Conservation (phyloP, 2,329 filamentous ascomycete species). For the Penicillium sclerotiorum region DNA sequence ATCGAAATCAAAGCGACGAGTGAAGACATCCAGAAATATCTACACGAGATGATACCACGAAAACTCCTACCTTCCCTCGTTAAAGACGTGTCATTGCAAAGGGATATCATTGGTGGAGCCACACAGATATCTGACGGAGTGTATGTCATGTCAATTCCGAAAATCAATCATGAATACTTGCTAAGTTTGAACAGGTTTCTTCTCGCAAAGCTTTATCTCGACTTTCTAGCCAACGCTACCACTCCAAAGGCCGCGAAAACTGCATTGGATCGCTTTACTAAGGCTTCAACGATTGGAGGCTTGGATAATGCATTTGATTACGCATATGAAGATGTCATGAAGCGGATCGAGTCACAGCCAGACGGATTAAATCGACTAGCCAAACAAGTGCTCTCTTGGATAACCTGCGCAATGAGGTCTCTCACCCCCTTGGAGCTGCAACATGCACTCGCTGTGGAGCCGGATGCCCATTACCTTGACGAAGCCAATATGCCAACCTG, state of each 20-base stretch:
- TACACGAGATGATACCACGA: too few relatives aligned
- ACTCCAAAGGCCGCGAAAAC: too few relatives aligned
- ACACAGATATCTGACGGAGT: not conserved
- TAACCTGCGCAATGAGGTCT: slow-evolving; percentile 2
- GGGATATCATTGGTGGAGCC: not conserved
- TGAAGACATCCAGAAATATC: too few relatives aligned
- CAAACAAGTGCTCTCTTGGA: not conserved
- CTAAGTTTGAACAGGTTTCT: not conserved
- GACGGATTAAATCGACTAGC: not conserved
- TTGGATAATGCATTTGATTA: too few relatives aligned
- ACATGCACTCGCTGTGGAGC: slow-evolving; percentile 23
- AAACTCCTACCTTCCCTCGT: too few relatives aligned
- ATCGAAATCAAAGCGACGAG: too few relatives aligned
- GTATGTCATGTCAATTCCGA: not conserved
- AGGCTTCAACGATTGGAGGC: too few relatives aligned
- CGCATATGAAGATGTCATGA: too few relatives aligned
- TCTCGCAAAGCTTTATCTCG: not conserved
- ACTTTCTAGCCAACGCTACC: not conserved
- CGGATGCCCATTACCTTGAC: slow-evolving; percentile 25
- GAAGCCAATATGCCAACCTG: slow-evolving; percentile 25
- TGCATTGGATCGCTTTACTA: too few relatives aligned
- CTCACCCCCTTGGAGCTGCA: slow-evolving; percentile 15
- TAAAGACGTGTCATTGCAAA: too few relatives aligned
- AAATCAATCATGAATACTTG: not conserved
- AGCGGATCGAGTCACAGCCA: too few relatives aligned